Conservation (phyloP, 495 filamentous ascomycete species). For the Bryoglossum gracile region DNA sequence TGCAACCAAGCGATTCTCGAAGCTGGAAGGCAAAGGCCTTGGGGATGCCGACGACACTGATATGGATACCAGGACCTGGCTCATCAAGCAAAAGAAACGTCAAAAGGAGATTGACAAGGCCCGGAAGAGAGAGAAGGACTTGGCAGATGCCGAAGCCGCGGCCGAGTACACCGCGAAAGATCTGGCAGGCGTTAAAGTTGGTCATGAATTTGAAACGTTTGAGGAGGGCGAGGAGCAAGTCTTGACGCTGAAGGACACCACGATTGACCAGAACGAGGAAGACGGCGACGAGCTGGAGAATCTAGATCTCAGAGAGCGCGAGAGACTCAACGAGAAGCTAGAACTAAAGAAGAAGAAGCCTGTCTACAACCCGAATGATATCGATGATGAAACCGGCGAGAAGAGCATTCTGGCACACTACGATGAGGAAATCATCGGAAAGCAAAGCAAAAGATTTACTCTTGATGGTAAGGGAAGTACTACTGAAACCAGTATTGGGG, state of each 20-base stretch:
- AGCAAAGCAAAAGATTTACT: slow-evolving; percentile 83
- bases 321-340: slow-evolving; percentile 67
- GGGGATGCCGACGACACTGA: slow-evolving; percentile 63
- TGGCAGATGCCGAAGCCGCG: slow-evolving; percentile 46
- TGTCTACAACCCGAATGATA: slow-evolving; percentile 76
- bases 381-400: slow-evolving; percentile 52
- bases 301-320: slow-evolving; percentile 65
- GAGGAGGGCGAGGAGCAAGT: slow-evolving; percentile 75
- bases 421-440: slow-evolving; percentile 90
- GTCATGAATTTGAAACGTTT: slow-evolving; percentile 72
- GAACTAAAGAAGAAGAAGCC: slow-evolving; percentile 89
- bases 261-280: slow-evolving; percentile 76
- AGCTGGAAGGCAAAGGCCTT: slow-evolving; percentile 72
- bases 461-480: slow-evolving; percentile 68
- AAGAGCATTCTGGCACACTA: slow-evolving; percentile 74
- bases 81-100: slow-evolving; percentile 79
- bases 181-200: slow-evolving; percentile 84
- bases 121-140: slow-evolving; percentile 65
- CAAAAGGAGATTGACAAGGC: slow-evolving; percentile 82
- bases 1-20: slow-evolving; percentile 61
- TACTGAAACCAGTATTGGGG: slow-evolving; percentile 41
- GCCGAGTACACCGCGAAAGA: slow-evolving; percentile 72
- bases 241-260: slow-evolving; percentile 83
- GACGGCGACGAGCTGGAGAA: slow-evolving; percentile 92
- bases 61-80: slow-evolving; percentile 78